Conservation (phyloP, 2,329 filamentous ascomycete genomes). For the Pseudopyricularia javanii region DNA sequence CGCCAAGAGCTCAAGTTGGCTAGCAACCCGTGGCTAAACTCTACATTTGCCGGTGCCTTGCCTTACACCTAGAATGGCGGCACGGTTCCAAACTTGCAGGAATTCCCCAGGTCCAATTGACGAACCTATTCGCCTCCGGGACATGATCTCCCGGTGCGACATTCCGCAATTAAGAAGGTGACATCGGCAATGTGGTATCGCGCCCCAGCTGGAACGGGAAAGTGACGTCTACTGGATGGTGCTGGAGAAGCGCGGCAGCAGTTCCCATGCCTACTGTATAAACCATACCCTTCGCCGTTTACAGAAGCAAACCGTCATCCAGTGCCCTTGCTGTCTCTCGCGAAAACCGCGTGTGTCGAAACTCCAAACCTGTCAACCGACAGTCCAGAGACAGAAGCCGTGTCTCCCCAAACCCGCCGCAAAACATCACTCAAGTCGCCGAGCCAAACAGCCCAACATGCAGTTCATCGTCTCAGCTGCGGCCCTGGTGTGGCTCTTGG, state of each 20-base stretch:
- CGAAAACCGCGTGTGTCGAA: too few species aligned
- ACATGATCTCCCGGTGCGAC: neutral
- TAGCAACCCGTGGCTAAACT: neutral
- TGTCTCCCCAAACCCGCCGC: neutral
- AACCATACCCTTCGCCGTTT: too few species aligned
- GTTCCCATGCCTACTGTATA: too few species aligned
- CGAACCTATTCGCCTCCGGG: neutral
- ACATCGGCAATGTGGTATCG: neutral
- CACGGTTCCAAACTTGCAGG: neutral
- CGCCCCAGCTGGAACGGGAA: neutral
- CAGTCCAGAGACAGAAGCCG: too few species aligned
- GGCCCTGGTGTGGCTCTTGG: slow-evolving; percentile 4
- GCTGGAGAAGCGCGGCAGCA: neutral
- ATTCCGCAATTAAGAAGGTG: neutral
- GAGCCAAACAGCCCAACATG: neutral
- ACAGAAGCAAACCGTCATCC: too few species aligned
- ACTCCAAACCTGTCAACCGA: too few species aligned
- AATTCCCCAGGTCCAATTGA: neutral
- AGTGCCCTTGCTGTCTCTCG: too few species aligned
- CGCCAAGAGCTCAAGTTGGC: neutral
- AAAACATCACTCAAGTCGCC: neutral
- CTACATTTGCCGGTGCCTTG: neutral
- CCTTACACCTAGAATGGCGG: neutral
- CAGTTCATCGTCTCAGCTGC: neutral
- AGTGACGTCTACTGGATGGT: neutral